These are phyloP conservation scores for Lodderomyces theae DNA, from an alignment of 1,139 yeast species.

Conservation along the genomic window DNA sequence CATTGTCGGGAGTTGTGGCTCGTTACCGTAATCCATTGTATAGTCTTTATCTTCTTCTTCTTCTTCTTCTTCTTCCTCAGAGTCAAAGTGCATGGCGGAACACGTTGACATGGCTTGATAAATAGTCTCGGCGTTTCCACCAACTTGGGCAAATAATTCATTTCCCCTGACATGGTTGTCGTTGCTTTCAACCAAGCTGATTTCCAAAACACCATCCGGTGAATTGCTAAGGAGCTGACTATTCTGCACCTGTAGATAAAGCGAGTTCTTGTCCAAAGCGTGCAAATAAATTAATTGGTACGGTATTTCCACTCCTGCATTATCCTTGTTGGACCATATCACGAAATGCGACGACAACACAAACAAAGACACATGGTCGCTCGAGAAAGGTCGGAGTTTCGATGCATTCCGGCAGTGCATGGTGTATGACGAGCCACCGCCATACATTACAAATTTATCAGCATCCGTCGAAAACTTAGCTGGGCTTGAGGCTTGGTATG, in stretches of 20 bases:
- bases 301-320: constrained; percentile 38
- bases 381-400: constrained; percentile 2
- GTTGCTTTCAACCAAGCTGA: not conserved
- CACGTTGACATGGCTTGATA: constrained; percentile 39
- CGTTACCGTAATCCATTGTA: constrained; percentile 10
- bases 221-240: not conserved
- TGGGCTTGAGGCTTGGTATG: constrained; percentile 41
- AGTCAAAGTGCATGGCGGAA: constrained; percentile 37
- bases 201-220: constrained; percentile 1
- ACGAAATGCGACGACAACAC: constrained; percentile 40
- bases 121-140: constrained; percentile 13
- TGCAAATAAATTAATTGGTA: constrained; percentile 39
- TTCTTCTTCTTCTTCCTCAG: constrained; percentile 22
- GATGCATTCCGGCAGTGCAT: not conserved
- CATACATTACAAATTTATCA: constrained; percentile 43
- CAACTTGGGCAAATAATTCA: constrained; percentile 1
- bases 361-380: constrained; percentile 24
- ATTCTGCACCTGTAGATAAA: constrained; percentile 24
- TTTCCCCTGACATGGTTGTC: constrained; percentile 2
- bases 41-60: constrained; percentile 21
- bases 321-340: constrained; percentile 32
- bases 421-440: constrained; percentile 25
- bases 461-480: constrained; percentile 33
- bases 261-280: constrained; percentile 29
- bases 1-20: constrained; percentile 12